These are phyloP conservation scores for Vachellia pachyceras DNA, from an alignment of 306 rosid genomes.

Conservation along the genomic window DNA sequence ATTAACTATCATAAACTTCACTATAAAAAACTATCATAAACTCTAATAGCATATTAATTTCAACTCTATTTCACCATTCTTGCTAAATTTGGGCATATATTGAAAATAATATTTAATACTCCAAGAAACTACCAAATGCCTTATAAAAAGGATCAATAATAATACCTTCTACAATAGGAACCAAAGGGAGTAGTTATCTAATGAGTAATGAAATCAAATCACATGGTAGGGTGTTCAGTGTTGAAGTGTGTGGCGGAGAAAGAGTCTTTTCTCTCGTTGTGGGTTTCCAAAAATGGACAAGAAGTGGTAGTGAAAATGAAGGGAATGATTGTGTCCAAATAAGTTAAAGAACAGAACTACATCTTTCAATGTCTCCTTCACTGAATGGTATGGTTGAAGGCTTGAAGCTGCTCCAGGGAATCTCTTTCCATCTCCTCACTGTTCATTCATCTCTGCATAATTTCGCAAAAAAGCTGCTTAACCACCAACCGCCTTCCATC, in stretches of 20 bases:
- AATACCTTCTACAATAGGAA: no score
- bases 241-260: not conserved
- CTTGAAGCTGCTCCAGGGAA: slow-evolving; percentile 45
- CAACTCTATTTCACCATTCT: no score
- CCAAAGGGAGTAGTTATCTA: not conserved
- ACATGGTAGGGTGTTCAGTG: no score
- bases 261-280: not conserved
- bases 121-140: no score
- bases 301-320: slow-evolving; percentile 42
- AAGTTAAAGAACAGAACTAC: slow-evolving; percentile 63
- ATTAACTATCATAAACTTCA: no score
- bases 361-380: not conserved
- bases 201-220: no score
- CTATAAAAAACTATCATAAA: no score
- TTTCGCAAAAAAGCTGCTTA: not conserved
- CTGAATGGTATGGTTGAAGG: slow-evolving; percentile 4
- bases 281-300: slow-evolving; percentile 47
- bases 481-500: not conserved
- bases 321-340: slow-evolving; percentile 65
- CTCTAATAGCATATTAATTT: no score
- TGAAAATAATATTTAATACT: no score
- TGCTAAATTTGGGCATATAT: no score
- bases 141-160: no score
- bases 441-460: not conserved
- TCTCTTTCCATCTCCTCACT: slow-evolving; percentile 22